A percentile compares a stretch with the other conserved stretches of the same genome.
These are phyloP conservation scores for Aphanomyces stellatus DNA, from an alignment of 352 stramenopile genomes.

Conservation along the genomic window DNA sequence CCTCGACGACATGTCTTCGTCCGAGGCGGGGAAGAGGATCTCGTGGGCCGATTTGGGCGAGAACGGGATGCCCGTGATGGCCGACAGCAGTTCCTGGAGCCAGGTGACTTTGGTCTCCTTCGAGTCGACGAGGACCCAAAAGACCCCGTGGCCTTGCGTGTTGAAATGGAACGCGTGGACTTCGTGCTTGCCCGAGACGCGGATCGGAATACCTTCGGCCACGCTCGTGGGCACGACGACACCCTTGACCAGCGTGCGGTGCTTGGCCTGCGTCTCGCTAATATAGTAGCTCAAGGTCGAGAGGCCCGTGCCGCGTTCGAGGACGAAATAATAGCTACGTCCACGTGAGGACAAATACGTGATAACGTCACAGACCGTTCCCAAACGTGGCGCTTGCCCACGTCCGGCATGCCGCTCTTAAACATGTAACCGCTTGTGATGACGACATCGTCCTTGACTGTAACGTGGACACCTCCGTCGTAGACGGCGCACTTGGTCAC, in stretches of 20 bases:
- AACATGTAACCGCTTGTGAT: constrained; percentile 84
- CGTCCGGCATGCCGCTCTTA: constrained; percentile 80
- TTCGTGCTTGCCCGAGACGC: constrained; percentile 51
- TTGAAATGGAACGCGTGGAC: constrained; percentile 84
- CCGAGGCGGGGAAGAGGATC: constrained; percentile 14
- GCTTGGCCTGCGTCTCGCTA: constrained; percentile 73
- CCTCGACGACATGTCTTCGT: constrained; percentile 20
- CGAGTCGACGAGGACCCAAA: constrained; percentile 80
- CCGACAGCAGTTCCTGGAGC: constrained; percentile 69
- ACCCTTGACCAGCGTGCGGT: constrained; percentile 77
- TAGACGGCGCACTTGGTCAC: constrained; percentile 71
- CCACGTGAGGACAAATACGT: not conserved
- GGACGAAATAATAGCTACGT: constrained; percentile 48
- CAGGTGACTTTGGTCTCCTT: constrained; percentile 73
- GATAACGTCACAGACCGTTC: constrained; percentile 39
- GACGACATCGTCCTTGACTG: constrained; percentile 45
- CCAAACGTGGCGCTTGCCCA: constrained; percentile 69
- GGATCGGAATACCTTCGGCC: constrained; percentile 67
- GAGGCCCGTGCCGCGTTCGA: constrained; percentile 47
- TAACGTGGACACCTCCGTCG: constrained; percentile 58
- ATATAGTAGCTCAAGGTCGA: constrained; percentile 80
- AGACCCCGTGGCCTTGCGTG: constrained; percentile 73
- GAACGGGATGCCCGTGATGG: constrained; percentile 31
- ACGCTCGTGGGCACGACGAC: constrained; percentile 68
- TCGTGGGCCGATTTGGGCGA: constrained; percentile 19